Evolutionary conservation across 805 yeast species (phyloP).

Genomic region (Huiozyma naganishii): DNA sequence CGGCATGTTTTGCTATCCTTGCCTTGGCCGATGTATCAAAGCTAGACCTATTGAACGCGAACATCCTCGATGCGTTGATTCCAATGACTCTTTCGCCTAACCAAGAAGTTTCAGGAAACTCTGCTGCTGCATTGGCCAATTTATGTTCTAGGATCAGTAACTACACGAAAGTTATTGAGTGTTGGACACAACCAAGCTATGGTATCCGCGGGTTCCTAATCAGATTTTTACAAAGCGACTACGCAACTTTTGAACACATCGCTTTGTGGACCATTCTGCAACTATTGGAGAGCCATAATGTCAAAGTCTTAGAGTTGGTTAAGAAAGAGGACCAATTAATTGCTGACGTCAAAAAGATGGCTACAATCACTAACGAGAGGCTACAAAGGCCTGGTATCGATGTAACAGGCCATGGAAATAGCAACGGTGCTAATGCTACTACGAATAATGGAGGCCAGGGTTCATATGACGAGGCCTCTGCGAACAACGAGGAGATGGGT

Average conservation of each 20-base stretch:
- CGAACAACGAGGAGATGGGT: constrained; percentile 15
- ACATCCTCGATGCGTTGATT: constrained; percentile 76
- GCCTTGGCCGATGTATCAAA: constrained; percentile 95
- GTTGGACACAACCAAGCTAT: constrained; percentile 71
- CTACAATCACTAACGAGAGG: constrained; percentile 27
- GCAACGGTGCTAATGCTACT: not conserved
- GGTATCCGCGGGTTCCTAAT: constrained; percentile 80
- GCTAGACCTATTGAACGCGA: constrained; percentile 68
- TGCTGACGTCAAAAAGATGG: constrained; percentile 41
- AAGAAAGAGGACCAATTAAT: constrained; percentile 45
- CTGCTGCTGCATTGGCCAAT: constrained; percentile 97
- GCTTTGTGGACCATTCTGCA: constrained; percentile 96
- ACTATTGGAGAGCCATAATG: constrained; percentile 76
- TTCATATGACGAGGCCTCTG: constrained; percentile 7
- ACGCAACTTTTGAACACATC: constrained; percentile 94
- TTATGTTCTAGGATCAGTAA: constrained; percentile 83
- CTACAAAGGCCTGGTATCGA: constrained; percentile 21
- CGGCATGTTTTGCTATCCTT: constrained; percentile 93
- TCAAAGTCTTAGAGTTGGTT: constrained; percentile 43
- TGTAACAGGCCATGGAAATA: constrained; percentile 5
- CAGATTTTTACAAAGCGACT: constrained; percentile 69
- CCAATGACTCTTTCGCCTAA: constrained; percentile 83
- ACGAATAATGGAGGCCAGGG: constrained; percentile 5
- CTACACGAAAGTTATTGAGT: constrained; percentile 63
- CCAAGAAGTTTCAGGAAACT: constrained; percentile 94